phyloP scores from a whole-genome alignment of 345 rosid species.

The Populus davidiana region DNA sequence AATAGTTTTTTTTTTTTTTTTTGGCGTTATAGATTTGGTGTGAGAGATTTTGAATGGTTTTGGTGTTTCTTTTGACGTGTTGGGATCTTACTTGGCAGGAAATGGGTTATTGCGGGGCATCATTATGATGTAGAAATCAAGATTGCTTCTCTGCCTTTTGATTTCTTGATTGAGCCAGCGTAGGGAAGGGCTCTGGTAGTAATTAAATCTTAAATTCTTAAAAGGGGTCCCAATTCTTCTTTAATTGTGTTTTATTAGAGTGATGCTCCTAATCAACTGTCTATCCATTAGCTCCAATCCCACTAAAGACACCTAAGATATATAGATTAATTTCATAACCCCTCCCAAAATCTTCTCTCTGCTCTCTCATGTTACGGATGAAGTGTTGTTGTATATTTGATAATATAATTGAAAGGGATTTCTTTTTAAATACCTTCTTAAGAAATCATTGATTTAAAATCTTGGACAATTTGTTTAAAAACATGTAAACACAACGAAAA shows the following conservation, averaged over 20 bases:
- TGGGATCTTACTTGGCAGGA: background rate
- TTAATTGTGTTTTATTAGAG: background rate
- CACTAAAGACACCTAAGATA: background rate
- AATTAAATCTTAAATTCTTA: too few species aligned
- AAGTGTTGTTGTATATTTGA: too few species aligned
- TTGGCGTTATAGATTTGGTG: background rate
- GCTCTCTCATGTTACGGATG: too few species aligned
- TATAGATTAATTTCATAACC: too few species aligned
- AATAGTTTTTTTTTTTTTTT: background rate
- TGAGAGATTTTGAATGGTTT: background rate
- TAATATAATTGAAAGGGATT: too few species aligned
- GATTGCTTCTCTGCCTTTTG: background rate
- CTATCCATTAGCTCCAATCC: slow-evolving; percentile 6
- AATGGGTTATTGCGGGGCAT: background rate
- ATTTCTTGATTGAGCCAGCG: background rate
- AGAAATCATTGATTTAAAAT: too few species aligned
- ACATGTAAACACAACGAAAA: too few species aligned
- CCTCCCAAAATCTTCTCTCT: too few species aligned
- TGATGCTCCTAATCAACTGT: background rate
- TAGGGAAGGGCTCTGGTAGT: too few species aligned
- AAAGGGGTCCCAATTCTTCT: background rate
- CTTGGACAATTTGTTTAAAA: too few species aligned
- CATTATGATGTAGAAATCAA: background rate
- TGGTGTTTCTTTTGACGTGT: background rate
- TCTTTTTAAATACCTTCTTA: too few species aligned